A percentile compares a stretch with the other conserved stretches of the same genome.
These are phyloP conservation scores for Plasmopara muralis DNA, from an alignment of 352 stramenopile genomes.

Conservation along the genomic window DNA sequence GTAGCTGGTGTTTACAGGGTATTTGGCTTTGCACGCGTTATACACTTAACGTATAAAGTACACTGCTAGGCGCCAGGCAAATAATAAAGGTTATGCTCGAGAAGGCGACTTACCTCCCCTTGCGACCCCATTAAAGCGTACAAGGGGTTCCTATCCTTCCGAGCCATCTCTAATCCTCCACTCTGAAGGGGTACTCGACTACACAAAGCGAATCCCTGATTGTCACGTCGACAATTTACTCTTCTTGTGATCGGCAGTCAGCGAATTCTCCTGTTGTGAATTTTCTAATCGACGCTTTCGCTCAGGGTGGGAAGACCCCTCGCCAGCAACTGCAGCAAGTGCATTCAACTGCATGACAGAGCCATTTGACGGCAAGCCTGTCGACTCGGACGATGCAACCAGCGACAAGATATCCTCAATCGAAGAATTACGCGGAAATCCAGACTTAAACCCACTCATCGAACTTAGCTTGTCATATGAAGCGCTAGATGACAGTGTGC, in stretches of 20 bases:
- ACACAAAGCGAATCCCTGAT: conserved; percentile 1
- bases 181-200: conserved; percentile 9
- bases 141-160: conserved; percentile 5
- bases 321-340: conserved; percentile 52
- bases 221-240: conserved; percentile 46
- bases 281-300: conserved; percentile 54
- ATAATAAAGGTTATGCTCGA: no score
- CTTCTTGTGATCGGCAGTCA: conserved; percentile 46
- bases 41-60: no score
- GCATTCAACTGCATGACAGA: conserved; percentile 65
- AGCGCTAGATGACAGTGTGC: conserved; percentile 47
- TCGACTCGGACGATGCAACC: conserved; percentile 70
- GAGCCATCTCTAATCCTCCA: conserved; percentile 13
- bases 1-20: no score
- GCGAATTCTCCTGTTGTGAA: conserved; percentile 17
- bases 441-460: conserved; percentile 39
- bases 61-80: no score
- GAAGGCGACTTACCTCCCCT: no score
- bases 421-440: conserved; percentile 77
- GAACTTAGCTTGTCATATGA: conserved; percentile 75
- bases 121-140: conserved; percentile 3
- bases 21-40: no score
- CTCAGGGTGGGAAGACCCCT: conserved; percentile 56
- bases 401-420: conserved; percentile 85
- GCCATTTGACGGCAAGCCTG: conserved; percentile 36